Percentiles rank a stretch among this genome's conserved stretches.
Evolutionary conservation across 495 filamentous ascomycete species (phyloP).

Genomic region (Aspergillus funiculosus): DNA sequence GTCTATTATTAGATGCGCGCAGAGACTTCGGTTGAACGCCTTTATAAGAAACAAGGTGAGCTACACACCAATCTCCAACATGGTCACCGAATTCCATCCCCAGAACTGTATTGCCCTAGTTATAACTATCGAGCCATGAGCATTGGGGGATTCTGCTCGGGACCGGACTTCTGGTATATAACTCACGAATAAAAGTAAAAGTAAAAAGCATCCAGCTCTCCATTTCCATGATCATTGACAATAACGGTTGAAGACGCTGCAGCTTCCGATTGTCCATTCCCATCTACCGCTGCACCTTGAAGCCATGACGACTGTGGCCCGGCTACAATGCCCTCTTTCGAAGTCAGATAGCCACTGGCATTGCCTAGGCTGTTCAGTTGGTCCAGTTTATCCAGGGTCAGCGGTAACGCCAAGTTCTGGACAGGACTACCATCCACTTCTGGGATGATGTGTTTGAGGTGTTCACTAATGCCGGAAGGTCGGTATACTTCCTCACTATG

Average conservation of each 20-base stretch:
- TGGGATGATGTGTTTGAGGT: slow-evolving; percentile 51
- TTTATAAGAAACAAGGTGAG: not conserved
- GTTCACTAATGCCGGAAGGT: slow-evolving; percentile 53
- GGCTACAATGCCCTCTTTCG: slow-evolving; percentile 48
- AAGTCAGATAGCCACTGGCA: slow-evolving; percentile 53
- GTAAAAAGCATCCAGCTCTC: slow-evolving; percentile 59
- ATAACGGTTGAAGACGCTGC: slow-evolving; percentile 48
- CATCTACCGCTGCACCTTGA: slow-evolving; percentile 43
- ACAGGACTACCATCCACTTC: slow-evolving; percentile 48
- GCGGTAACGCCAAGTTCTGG: slow-evolving; percentile 32
- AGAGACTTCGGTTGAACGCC: not conserved
- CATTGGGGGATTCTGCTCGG: not conserved
- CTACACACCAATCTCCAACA: slow-evolving; percentile 54
- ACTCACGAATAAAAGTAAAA: slow-evolving; percentile 62
- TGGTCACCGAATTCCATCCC: slow-evolving; percentile 54
- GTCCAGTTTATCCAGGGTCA: slow-evolving; percentile 54
- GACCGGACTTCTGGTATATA: too few species aligned
- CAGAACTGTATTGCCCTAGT: slow-evolving; percentile 46
- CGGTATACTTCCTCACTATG: slow-evolving; percentile 52
- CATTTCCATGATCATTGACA: slow-evolving; percentile 49
- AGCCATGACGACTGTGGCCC: slow-evolving; percentile 50
- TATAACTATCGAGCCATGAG: slow-evolving; percentile 31
- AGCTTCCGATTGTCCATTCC: slow-evolving; percentile 41
- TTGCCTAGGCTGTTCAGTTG: slow-evolving; percentile 45
- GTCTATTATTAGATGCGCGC: not conserved